These are phyloP conservation scores for Fusarium poae DNA, from an alignment of 2,329 filamentous ascomycete genomes.

Conservation along the genomic window DNA sequence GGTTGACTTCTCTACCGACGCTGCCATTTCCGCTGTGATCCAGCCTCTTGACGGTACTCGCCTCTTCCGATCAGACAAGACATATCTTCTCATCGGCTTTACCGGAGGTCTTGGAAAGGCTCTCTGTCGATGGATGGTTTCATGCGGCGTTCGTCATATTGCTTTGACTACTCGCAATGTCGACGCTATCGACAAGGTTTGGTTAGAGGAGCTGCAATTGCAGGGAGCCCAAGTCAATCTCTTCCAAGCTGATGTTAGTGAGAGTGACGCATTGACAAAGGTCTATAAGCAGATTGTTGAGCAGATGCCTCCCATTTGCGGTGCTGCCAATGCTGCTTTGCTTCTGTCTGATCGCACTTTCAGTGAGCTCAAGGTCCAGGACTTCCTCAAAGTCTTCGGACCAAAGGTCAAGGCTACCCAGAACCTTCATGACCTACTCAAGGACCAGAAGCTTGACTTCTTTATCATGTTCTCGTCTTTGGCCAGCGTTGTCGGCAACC, in stretches of 20 bases:
- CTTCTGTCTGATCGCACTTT: constrained; percentile 12
- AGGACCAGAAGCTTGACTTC: constrained; percentile 11
- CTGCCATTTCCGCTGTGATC: background rate
- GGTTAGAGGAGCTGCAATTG: background rate
- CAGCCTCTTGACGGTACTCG: constrained; percentile 1
- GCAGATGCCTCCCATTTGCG: constrained; percentile 13
- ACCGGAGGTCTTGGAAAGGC: constrained; percentile 14
- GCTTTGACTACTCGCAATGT: constrained; percentile 13
- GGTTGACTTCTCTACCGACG: background rate
- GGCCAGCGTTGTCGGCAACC: constrained; percentile 9
- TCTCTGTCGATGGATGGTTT: constrained; percentile 9
- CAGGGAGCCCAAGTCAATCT: constrained; percentile 10
- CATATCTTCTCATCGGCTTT: constrained; percentile 2
- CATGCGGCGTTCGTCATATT: constrained; percentile 1
- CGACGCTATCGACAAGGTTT: background rate
- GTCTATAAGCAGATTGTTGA: constrained; percentile 33
- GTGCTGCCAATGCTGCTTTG: constrained; percentile 19
- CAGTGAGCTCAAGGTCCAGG: background rate
- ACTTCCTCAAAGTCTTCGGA: constrained; percentile 10
- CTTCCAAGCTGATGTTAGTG: constrained; percentile 23
- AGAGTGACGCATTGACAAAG: constrained; percentile 10
- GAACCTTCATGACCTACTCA: constrained; percentile 14
- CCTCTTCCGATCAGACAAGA: constrained; percentile 7
- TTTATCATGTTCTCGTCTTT: constrained; percentile 26
- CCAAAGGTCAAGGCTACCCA: constrained; percentile 10